Conservation (phyloP, 2,329 filamentous ascomycete genomes). For the Sporothrix dimorphospora region DNA sequence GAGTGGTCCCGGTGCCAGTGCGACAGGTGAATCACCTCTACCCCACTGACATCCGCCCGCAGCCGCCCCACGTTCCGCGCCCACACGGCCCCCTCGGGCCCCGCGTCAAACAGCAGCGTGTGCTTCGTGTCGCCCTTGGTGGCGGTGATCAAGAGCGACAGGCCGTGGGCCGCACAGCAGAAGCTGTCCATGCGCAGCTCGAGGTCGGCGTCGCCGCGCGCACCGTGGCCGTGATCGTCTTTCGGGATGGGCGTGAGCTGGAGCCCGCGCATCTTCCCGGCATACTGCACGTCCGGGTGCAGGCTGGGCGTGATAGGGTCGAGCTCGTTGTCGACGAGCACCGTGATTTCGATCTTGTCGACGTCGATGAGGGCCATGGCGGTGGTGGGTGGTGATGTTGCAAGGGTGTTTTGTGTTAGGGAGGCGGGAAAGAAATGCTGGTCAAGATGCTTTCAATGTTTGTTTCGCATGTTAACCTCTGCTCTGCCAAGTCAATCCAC, state of each 20-base stretch:
- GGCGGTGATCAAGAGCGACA: slow-evolving; percentile 56
- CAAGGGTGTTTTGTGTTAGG: not conserved
- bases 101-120: slow-evolving; percentile 56
- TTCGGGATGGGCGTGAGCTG: slow-evolving; percentile 40
- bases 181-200: slow-evolving; percentile 55
- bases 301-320: slow-evolving; percentile 55
- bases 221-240: slow-evolving; percentile 29
- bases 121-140: slow-evolving; percentile 49
- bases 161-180: slow-evolving; percentile 58
- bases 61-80: slow-evolving; percentile 53
- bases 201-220: slow-evolving; percentile 47
- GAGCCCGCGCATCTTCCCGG: slow-evolving; percentile 48
- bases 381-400: not conserved
- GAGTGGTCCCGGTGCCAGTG: slow-evolving; percentile 62
- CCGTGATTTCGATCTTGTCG: slow-evolving; percentile 48
- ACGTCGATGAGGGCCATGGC: slow-evolving; percentile 33
- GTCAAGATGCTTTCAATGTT: too few species aligned
- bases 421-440: too few species aligned
- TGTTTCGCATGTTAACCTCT: too few species aligned
- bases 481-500: too few species aligned
- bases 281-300: slow-evolving; percentile 47
- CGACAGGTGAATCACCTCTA: slow-evolving; percentile 54
- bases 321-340: slow-evolving; percentile 59
- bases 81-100: slow-evolving; percentile 56
- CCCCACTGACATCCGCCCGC: slow-evolving; percentile 45